phyloP scores from a whole-genome alignment of 1,139 yeast genomes.

The Suhomyces maxii region DNA sequence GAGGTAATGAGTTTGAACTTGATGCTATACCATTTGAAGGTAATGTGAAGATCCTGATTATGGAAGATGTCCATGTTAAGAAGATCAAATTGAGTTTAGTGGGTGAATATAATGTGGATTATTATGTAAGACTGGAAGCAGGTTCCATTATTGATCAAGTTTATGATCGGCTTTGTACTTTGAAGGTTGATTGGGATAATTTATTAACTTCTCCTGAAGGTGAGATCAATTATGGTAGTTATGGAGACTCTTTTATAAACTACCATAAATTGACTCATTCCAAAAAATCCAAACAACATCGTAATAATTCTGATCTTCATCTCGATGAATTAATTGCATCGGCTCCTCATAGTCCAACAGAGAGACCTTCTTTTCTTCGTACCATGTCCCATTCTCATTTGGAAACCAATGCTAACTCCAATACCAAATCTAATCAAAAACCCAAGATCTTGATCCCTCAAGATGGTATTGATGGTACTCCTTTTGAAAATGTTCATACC shows the following conservation, averaged over 20 bases:
- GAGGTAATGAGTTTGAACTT: slow-evolving; percentile 60
- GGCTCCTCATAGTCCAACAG: slow-evolving; percentile 2
- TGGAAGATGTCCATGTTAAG: slow-evolving; percentile 51
- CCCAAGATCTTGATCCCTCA: slow-evolving; percentile 25
- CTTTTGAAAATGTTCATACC: slow-evolving; percentile 29
- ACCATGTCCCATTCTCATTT: slow-evolving; percentile 21
- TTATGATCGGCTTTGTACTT: slow-evolving; percentile 49
- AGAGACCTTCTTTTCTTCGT: slow-evolving; percentile 19
- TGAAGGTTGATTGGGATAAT: slow-evolving; percentile 62
- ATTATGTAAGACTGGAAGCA: slow-evolving; percentile 41
- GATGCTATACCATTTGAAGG: slow-evolving; percentile 57
- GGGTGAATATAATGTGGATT: slow-evolving; percentile 59
- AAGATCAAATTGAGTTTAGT: slow-evolving; percentile 45
- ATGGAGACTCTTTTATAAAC: slow-evolving; percentile 35
- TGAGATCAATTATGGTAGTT: slow-evolving; percentile 39
- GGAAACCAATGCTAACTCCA: background rate
- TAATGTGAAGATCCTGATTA: slow-evolving; percentile 53
- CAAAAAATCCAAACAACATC: slow-evolving; percentile 5
- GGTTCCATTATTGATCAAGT: slow-evolving; percentile 43
- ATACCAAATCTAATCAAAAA: slow-evolving; percentile 3
- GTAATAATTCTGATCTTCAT: slow-evolving; percentile 5
- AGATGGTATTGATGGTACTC: slow-evolving; percentile 48
- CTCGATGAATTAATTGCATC: slow-evolving; percentile 1
- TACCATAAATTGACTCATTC: slow-evolving; percentile 15
- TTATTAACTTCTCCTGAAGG: slow-evolving; percentile 52